These are phyloP conservation scores for Fraxinus baroniana DNA, from an alignment of 305 asterid species.

Conservation along the genomic window DNA sequence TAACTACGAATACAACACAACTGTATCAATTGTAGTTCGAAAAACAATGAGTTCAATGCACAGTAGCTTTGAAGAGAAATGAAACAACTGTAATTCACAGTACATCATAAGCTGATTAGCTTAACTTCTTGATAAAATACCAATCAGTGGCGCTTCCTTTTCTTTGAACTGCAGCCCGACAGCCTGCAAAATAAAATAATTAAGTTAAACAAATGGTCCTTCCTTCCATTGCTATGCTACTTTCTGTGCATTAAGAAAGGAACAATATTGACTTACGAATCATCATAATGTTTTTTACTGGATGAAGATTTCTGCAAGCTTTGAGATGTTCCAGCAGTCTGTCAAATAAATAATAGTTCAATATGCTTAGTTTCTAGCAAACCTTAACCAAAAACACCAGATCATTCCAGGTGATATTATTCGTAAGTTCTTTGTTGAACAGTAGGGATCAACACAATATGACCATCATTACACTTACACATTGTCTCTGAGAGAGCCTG, in stretches of 20 bases:
- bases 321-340: constrained; percentile 50
- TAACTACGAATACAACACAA: neutral
- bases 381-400: neutral
- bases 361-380: neutral
- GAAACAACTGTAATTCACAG: constrained; percentile 25
- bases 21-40: constrained; percentile 20
- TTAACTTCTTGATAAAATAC: neutral
- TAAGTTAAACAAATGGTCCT: constrained; percentile 7
- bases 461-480: neutral
- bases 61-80: constrained; percentile 30
- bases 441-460: neutral
- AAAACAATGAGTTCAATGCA: constrained; percentile 25
- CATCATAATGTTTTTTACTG: constrained; percentile 60
- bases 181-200: constrained; percentile 42
- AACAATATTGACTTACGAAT: constrained; percentile 37
- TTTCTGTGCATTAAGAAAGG: neutral
- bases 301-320: constrained; percentile 59
- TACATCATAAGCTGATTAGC: constrained; percentile 19
- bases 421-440: neutral
- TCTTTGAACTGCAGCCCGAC: constrained; percentile 60
- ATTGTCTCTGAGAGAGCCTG: neutral
- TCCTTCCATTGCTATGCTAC: neutral
- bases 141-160: constrained; percentile 40
- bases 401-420: neutral
- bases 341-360: constrained; percentile 30